A percentile compares a stretch with the other conserved stretches of the same genome.
Evolutionary conservation across 352 stramenopile genomes (phyloP).

Genomic region (Phytophthora pseudosyringae): DNA sequence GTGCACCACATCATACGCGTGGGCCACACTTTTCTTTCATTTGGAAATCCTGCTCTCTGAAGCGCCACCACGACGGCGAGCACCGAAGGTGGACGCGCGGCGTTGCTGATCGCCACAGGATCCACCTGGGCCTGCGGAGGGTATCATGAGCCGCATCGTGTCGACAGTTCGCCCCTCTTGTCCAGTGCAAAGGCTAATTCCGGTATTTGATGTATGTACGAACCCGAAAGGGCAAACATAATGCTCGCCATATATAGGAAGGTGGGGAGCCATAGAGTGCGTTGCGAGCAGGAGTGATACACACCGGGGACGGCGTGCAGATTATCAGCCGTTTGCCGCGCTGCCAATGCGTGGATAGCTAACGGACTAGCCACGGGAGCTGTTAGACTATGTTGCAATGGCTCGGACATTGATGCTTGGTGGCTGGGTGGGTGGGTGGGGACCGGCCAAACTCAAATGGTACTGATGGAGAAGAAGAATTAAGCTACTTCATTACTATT

Average conservation of each 20-base stretch:
- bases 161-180: too few relatives aligned
- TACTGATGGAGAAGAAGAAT: too few relatives aligned
- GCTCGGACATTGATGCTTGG: background rate
- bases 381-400: too few relatives aligned
- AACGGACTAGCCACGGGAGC: background rate
- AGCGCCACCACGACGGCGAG: too few relatives aligned
- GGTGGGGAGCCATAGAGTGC: background rate
- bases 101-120: too few relatives aligned
- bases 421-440: conserved; percentile 4
- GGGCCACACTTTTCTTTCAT: too few relatives aligned
- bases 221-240: background rate
- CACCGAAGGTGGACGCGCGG: too few relatives aligned
- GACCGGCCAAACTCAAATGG: background rate
- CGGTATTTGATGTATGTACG: background rate
- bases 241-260: background rate
- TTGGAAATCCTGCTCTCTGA: too few relatives aligned
- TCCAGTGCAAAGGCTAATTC: background rate
- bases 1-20: too few relatives aligned
- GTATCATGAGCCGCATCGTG: too few relatives aligned
- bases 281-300: background rate
- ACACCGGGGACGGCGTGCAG: background rate
- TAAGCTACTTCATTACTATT: too few relatives aligned
- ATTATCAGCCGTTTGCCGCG: background rate
- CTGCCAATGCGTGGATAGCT: conserved; percentile 1
- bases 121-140: too few relatives aligned